Base-by-base conservation (phyloP, 495 filamentous ascomycete species). In the Geopyxis carbonaria region DNA sequence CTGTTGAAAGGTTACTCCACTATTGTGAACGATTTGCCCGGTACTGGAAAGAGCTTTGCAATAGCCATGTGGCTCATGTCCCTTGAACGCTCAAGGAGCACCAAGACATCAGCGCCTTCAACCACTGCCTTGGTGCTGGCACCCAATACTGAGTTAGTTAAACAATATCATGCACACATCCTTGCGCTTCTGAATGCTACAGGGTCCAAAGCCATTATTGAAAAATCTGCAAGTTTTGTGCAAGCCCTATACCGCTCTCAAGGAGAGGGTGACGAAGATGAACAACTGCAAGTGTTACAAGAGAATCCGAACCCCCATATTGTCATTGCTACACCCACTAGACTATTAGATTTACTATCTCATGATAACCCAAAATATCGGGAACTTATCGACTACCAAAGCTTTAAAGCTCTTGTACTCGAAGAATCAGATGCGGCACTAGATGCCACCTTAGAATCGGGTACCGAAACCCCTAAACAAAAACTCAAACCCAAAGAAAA, bases 91-190 rank as follows among this genome's bases (percentile, higher is more conserved):
- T 22, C 51, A 6, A 24, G 18, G 22, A 13, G 34, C 6, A 23
- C 31, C 22, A n/a, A n/a, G n/a, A n/a, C n/a, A n/a, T n/a, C n/a
- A n/a, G n/a, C n/a, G n/a, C 49, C 49, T 20, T 51, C 50, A 19
- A 56, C 51, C n/a, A 56, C 52, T 5, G 52, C 47, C 4, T 35
- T 55, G 19, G 44, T 55, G 7, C 4, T 56, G 3, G 51, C 48
- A 10, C 52, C 52, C 2, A 51, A 45, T 14, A 34, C 45, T 28
- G 51, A 56, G n/a, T 27, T 56, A 10, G 52, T 36, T 4, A 16
- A 37, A 8, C 52, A 56, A 19, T 56, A 56, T 21, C 29, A 51
- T n/a, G 16, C 4, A 5, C 44, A 28, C 7, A 47, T 56, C 15
- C 34, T 31, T 9, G 38, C 35, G 9, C 32, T 56, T 31, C 41